These are phyloP conservation scores for Talaromyces trachyspermus DNA, from an alignment of 495 filamentous ascomycete genomes.

Conservation along the genomic window DNA sequence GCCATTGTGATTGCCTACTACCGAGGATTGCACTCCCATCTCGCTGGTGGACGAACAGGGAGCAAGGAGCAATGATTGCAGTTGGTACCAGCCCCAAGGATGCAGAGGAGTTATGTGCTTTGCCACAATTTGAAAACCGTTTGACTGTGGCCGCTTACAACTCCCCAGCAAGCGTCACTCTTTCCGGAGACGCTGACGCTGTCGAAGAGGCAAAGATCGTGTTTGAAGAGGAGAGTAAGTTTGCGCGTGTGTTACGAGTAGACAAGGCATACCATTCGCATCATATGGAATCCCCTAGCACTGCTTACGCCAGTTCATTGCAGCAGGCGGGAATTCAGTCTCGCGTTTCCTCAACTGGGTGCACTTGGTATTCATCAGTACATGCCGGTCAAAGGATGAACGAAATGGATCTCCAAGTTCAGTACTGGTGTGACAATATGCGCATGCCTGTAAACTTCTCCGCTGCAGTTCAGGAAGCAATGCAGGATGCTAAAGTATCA, in stretches of 20 bases:
- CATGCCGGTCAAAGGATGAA: background rate
- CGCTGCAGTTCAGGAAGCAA: conserved; percentile 32
- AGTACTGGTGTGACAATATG: conserved; percentile 41
- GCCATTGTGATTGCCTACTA: conserved; percentile 7
- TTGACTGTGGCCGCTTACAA: conserved; percentile 30
- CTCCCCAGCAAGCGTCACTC: conserved; percentile 26
- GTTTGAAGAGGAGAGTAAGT: conserved; percentile 37
- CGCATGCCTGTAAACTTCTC: conserved; percentile 41
- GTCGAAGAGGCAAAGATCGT: conserved; percentile 31
- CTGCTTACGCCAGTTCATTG: conserved; percentile 28
- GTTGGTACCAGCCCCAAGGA: conserved; percentile 40
- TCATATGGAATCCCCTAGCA: conserved; percentile 41
- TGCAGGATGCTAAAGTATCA: conserved; percentile 16
- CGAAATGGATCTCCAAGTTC: background rate
- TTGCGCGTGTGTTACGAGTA: conserved; percentile 29
- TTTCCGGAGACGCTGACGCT: conserved; percentile 39
- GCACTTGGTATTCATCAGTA: background rate
- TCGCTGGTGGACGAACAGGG: background rate
- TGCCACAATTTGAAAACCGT: conserved; percentile 21
- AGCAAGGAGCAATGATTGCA: conserved; percentile 34
- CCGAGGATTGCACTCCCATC: conserved; percentile 2
- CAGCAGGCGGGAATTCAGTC: conserved; percentile 8
- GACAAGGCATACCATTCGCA: conserved; percentile 54
- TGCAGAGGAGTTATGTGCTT: conserved; percentile 34
- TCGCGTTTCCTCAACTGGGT: background rate